A percentile compares a stretch with the other conserved stretches of the same genome.
Evolutionary conservation across 1,284 basidiomycete genomes (phyloP).

Genomic region (Cutaneotrichosporon daszewskae): DNA sequence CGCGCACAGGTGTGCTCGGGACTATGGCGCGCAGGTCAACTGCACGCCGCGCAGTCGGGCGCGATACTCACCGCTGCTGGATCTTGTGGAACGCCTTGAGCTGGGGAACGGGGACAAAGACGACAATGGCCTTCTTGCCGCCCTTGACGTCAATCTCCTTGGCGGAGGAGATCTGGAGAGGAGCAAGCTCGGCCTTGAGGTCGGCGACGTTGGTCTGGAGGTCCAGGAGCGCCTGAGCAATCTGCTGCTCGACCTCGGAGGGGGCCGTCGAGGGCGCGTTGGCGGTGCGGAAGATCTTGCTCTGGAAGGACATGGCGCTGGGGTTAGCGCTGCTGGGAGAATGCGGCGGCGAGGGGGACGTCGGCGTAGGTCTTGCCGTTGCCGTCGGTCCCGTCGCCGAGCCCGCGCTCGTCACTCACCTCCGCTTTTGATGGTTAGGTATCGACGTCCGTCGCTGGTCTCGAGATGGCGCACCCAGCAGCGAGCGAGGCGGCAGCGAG

Average conservation of each 20-base stretch:
- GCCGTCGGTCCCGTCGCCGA: too few species aligned
- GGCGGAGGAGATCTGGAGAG: constrained; percentile 94
- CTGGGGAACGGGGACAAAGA: constrained; percentile 97
- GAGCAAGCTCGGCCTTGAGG: constrained; percentile 91
- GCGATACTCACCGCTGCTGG: constrained; percentile 75
- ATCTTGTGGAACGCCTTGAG: constrained; percentile 99
- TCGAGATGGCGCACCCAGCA: neutral
- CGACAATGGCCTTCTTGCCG: constrained; percentile 97
- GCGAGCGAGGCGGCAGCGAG: neutral
- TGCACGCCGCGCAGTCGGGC: neutral
- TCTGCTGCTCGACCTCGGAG: constrained; percentile 84
- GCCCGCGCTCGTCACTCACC: too few species aligned
- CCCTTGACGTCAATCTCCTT: constrained; percentile 99
- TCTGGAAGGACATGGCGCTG: constrained; percentile 17
- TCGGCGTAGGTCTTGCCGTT: too few species aligned
- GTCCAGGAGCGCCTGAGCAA: constrained; percentile 96
- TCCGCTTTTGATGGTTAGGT: constrained; percentile 2
- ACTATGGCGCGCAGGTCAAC: neutral
- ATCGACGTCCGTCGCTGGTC: neutral
- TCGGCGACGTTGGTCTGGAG: constrained; percentile 97
- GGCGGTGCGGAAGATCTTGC: constrained; percentile 21
- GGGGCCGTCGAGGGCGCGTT: constrained; percentile 86
- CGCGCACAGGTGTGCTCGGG: constrained; percentile 6
- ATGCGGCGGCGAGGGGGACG: too few species aligned
- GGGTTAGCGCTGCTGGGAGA: neutral